Conservation (phyloP, 257 asterid genomes). For the Fraxinus cuspidata region DNA sequence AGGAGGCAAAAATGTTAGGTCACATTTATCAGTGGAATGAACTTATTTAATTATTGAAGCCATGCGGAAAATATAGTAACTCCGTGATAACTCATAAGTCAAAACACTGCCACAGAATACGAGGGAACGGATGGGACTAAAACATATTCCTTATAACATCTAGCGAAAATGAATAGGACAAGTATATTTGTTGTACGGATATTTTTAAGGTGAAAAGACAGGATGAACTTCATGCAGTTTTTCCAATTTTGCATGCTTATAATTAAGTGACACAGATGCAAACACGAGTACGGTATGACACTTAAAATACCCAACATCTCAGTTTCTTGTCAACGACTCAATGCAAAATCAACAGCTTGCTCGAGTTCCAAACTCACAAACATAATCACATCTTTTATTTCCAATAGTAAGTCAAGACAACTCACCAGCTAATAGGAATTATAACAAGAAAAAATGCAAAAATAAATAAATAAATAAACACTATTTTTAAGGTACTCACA, state of each 20-base stretch:
- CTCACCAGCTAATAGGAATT: neutral
- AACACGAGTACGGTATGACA: neutral
- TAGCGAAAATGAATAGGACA: neutral
- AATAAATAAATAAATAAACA: neutral
- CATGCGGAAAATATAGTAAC: neutral
- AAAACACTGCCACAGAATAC: neutral
- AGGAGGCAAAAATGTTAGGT: conserved; percentile 29
- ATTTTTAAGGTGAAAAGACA: neutral
- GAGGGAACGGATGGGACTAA: neutral
- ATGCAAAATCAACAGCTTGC: neutral
- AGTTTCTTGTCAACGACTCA: neutral
- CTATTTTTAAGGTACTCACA: neutral
- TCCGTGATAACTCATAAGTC: neutral
- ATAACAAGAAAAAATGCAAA: neutral
- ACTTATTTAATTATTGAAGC: neutral
- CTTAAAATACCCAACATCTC: neutral
- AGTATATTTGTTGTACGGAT: neutral
- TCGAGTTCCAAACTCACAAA: neutral
- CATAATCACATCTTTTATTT: neutral
- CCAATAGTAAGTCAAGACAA: neutral
- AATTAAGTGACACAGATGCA: neutral
- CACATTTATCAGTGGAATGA: neutral
- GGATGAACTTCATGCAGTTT: neutral
- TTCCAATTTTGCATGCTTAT: neutral
- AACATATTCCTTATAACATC: neutral